Conservation (phyloP, 108 stramenopile species). For the Cyclostephanos invisitatus region DNA sequence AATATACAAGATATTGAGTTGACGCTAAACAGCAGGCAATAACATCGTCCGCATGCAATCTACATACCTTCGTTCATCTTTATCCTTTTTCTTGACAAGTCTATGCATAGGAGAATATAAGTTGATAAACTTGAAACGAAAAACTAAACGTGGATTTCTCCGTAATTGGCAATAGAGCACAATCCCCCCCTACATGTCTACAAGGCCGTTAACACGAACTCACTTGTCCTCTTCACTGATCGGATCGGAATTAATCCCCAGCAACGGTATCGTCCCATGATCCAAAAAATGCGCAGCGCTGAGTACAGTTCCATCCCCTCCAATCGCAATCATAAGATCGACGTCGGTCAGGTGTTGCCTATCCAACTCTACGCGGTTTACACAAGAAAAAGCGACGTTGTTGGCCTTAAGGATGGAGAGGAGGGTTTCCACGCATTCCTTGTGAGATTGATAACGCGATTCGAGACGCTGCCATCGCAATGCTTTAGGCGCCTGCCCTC, state of each 20-base stretch:
- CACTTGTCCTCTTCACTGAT: conserved; percentile 57
- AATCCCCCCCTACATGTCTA: too few species aligned
- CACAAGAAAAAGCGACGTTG: conserved; percentile 80
- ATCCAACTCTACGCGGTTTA: conserved; percentile 94
- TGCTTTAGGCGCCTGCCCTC: conserved; percentile 95
- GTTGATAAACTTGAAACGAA: not conserved
- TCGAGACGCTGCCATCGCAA: conserved; percentile 90
- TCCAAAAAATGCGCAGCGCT: conserved; percentile 87
- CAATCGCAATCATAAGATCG: conserved; percentile 93
- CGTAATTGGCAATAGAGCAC: too few species aligned
- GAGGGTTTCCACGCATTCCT: conserved; percentile 82
- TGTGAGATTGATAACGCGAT: conserved; percentile 90
- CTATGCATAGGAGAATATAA: not conserved
- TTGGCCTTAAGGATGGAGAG: conserved; percentile 64
- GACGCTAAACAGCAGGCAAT: not conserved
- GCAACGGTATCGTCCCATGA: conserved; percentile 83
- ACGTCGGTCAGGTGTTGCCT: conserved; percentile 91
- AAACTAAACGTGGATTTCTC: not conserved
- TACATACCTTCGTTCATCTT: conserved; percentile 77
- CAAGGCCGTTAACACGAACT: conserved; percentile 6
- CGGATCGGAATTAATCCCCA: conserved; percentile 87
- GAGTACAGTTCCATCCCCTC: conserved; percentile 95
- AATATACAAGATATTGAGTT: not conserved
- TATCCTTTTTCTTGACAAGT: conserved; percentile 68
- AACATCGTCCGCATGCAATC: not conserved